Conservation (phyloP, 441 rosid genomes). For the Breynia disticha region DNA sequence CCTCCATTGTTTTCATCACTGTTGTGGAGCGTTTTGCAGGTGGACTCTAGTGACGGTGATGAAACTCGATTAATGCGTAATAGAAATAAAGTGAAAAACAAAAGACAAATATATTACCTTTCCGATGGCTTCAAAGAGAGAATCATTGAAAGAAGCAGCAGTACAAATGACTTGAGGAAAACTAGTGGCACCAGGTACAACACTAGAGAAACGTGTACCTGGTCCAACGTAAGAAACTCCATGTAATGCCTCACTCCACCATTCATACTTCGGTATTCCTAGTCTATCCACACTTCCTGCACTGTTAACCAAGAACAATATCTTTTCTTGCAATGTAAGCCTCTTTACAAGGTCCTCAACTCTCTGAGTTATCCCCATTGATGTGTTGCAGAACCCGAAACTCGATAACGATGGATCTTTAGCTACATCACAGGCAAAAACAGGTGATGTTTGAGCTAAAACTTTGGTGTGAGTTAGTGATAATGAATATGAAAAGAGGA, state of each 20-base stretch:
- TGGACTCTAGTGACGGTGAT: too few species aligned
- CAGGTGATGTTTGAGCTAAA: conserved; percentile 45
- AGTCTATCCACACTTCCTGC: conserved; percentile 55
- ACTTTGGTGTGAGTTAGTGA: too few species aligned
- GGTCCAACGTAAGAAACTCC: conserved; percentile 80
- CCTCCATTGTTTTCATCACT: too few species aligned
- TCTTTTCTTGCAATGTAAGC: conserved; percentile 69
- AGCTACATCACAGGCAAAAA: conserved; percentile 64
- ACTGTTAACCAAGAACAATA: conserved; percentile 33
- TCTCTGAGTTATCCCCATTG: conserved; percentile 29
- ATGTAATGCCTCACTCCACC: conserved; percentile 98
- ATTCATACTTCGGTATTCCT: conserved; percentile 70
- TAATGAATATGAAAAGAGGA: too few species aligned
- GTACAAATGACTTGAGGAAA: conserved; percentile 91
- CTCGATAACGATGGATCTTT: conserved; percentile 33
- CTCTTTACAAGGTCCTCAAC: conserved; percentile 63
- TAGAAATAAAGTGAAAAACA: neutral
- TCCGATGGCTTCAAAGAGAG: conserved; percentile 79
- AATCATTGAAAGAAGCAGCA: conserved; percentile 77
- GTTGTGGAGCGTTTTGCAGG: too few species aligned
- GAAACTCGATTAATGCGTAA: too few species aligned
- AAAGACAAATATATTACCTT: conserved; percentile 36
- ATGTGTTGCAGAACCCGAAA: conserved; percentile 47
- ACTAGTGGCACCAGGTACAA: conserved; percentile 85
- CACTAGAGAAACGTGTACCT: conserved; percentile 43